phyloP scores from a whole-genome alignment of 2,329 filamentous ascomycete species.

The Mycogone perniciosa region DNA sequence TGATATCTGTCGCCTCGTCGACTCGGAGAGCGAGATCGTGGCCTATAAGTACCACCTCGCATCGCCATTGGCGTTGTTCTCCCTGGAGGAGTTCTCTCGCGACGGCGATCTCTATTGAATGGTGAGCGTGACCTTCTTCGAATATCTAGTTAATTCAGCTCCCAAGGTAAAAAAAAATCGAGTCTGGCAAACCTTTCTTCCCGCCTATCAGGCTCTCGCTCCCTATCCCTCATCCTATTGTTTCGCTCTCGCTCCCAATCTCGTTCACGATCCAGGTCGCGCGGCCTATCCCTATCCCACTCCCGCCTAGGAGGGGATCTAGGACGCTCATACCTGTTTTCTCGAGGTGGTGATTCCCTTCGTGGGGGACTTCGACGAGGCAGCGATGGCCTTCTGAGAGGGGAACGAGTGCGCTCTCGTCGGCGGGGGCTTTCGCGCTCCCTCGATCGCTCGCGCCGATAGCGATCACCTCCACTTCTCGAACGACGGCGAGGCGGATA shows the following conservation, averaged over 20 bases:
- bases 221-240: conserved; percentile 22
- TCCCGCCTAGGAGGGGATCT: conserved; percentile 33
- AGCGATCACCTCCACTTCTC: conserved; percentile 36
- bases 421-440: conserved; percentile 33
- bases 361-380: conserved; percentile 34
- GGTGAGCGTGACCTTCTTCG: conserved; percentile 52
- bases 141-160: conserved; percentile 16
- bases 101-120: conserved; percentile 41
- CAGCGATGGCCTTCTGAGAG: conserved; percentile 32
- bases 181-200: conserved; percentile 32
- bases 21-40: conserved; percentile 46
- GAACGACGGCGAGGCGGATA: conserved; percentile 37
- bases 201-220: conserved; percentile 33
- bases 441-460: conserved; percentile 36
- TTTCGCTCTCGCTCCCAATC: conserved; percentile 25
- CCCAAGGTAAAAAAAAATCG: background rate
- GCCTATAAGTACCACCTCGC: conserved; percentile 42
- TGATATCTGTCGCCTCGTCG: conserved; percentile 41
- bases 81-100: conserved; percentile 27
- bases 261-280: conserved; percentile 27
- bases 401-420: conserved; percentile 31
- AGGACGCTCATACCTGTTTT: conserved; percentile 33
- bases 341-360: conserved; percentile 29
- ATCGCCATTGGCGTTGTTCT: conserved; percentile 24
- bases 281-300: conserved; percentile 28